Conservation (phyloP, 345 rosid genomes). For the Ceriops zippeliana region DNA sequence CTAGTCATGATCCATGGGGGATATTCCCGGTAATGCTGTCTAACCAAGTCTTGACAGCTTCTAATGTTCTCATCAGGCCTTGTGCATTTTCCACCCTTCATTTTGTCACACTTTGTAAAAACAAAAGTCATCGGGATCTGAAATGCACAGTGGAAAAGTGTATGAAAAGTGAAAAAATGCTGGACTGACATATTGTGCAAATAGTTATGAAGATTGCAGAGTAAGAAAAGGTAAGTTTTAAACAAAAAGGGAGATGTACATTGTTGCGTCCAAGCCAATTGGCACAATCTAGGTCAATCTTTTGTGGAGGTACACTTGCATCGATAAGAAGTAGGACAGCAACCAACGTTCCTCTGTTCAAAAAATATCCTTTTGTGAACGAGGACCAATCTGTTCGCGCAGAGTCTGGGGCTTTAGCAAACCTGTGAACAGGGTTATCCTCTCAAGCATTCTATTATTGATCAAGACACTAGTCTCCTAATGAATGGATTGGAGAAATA, state of each 20-base stretch:
- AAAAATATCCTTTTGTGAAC: constrained; percentile 88
- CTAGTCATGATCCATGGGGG: constrained; percentile 97
- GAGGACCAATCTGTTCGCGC: constrained; percentile 86
- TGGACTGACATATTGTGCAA: background rate
- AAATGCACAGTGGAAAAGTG: constrained; percentile 10
- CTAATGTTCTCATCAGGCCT: constrained; percentile 80
- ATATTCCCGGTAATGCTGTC: constrained; percentile 52
- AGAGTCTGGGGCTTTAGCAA: constrained; percentile 79
- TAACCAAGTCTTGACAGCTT: constrained; percentile 63
- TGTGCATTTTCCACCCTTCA: constrained; percentile 64
- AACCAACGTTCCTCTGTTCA: constrained; percentile 75
- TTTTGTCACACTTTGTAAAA: constrained; percentile 84
- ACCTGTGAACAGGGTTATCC: constrained; percentile 34
- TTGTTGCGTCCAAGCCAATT: constrained; percentile 94
- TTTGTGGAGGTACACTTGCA: constrained; percentile 91
- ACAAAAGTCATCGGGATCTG: constrained; percentile 88
- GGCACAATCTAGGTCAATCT: constrained; percentile 87
- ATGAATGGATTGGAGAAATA: background rate
- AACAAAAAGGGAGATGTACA: constrained; percentile 32
- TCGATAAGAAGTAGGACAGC: constrained; percentile 76
- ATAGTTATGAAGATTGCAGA: background rate
- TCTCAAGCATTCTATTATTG: background rate
- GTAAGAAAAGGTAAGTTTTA: background rate
- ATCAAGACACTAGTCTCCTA: background rate
- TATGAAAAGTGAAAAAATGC: background rate